Conservation (phyloP, 257 asterid genomes). For the Solanum raphanifolium region DNA sequence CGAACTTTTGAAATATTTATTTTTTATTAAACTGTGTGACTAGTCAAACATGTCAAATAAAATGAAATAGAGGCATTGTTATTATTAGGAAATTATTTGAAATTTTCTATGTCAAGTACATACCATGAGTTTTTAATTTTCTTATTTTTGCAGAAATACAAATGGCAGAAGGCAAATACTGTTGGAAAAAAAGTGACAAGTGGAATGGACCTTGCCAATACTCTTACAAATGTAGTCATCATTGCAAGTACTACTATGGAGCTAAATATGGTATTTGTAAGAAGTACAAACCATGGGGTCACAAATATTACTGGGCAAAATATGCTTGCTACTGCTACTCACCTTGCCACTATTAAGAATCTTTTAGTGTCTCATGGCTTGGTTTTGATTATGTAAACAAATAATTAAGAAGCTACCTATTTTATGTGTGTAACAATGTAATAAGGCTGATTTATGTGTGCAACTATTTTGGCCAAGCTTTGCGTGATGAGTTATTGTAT, state of each 20-base stretch:
- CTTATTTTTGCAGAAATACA: neutral
- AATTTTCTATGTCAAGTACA: neutral
- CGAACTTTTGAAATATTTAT: neutral
- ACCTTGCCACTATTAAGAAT: neutral
- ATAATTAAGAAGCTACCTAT: neutral
- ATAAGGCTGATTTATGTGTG: neutral
- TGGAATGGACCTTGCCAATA: neutral
- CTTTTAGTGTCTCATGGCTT: neutral
- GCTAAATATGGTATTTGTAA: neutral
- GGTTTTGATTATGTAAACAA: neutral
- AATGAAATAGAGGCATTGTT: neutral
- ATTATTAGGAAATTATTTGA: neutral
- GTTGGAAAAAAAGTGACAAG: neutral
- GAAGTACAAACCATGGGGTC: neutral
- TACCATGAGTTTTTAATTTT: neutral
- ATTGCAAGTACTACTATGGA: neutral
- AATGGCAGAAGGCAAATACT: neutral
- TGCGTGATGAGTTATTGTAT: neutral
- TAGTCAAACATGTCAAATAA: neutral
- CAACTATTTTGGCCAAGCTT: neutral
- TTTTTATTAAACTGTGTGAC: neutral
- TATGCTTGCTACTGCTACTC: neutral
- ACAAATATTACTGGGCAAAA: neutral
- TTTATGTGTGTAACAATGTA: neutral
- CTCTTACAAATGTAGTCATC: neutral